Conservation (phyloP, 176 grass and related monocot genomes). For the Hyparrhenia diplandra region DNA sequence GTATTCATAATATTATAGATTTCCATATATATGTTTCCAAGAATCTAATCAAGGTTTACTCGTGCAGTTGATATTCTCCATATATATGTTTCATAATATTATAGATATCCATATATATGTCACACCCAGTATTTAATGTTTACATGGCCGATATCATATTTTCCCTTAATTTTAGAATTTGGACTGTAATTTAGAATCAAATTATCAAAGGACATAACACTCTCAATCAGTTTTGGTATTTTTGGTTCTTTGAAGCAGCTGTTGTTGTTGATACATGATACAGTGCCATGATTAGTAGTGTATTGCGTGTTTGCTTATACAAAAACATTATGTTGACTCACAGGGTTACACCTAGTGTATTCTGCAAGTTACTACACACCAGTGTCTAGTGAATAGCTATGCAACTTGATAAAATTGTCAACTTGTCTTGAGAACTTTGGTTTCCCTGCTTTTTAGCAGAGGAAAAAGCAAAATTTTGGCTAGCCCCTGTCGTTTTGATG, state of each 20-base stretch:
- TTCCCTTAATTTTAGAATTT: not conserved
- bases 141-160: not conserved
- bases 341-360: not conserved
- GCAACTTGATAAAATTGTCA: not conserved
- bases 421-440: not conserved
- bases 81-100: no score
- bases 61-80: no score
- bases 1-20: not conserved
- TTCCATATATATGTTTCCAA: not conserved
- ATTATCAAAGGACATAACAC: not conserved
- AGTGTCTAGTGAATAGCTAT: not conserved
- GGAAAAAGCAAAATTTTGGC: not conserved
- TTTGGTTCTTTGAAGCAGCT: not conserved
- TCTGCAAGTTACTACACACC: not conserved
- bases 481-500: not conserved
- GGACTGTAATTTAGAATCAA: not conserved
- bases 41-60: not conserved
- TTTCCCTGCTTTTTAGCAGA: not conserved
- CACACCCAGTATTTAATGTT: not conserved
- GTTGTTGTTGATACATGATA: constrained; percentile 2
- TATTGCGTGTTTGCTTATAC: not conserved
- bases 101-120: no score
- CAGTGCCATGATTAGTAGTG: not conserved
- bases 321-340: constrained; percentile 14
- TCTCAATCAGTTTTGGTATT: not conserved